Evolutionary conservation across 139 green algal genomes (phyloP).

Genomic region (Closterium sp.): DNA sequence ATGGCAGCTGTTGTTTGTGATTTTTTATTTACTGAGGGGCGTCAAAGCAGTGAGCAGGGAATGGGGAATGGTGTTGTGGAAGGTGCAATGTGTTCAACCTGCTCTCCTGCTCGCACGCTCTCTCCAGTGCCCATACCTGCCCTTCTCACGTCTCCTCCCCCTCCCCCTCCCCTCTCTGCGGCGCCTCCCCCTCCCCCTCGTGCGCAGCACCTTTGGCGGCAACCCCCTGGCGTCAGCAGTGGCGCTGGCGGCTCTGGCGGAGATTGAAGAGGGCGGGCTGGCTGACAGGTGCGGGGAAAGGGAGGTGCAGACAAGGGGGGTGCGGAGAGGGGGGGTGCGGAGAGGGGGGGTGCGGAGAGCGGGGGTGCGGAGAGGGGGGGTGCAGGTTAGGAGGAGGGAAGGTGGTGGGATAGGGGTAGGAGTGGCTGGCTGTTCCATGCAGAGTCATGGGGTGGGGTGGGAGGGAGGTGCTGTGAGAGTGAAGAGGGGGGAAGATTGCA

Average conservation of each 20-base stretch:
- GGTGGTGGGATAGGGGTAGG: not conserved
- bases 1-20: not conserved
- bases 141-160: not conserved
- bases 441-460: not conserved
- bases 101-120: not conserved
- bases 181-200: not conserved
- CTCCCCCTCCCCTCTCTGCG: not conserved
- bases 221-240: constrained; percentile 90
- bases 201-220: constrained; percentile 68
- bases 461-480: not conserved
- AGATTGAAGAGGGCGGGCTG: constrained; percentile 91
- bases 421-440: not conserved
- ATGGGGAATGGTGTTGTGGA: not conserved
- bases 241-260: constrained; percentile 82
- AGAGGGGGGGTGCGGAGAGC: too few relatives aligned
- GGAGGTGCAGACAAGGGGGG: too few relatives aligned
- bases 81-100: not conserved
- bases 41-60: too few relatives aligned
- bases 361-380: too few relatives aligned
- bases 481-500: not conserved
- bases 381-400: too few relatives aligned
- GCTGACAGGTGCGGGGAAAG: constrained; percentile 63
- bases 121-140: not conserved
- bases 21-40: too few relatives aligned
- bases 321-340: too few relatives aligned